Conservation (phyloP, 768 basidiomycete species). For the Pisolithus sp. region DNA sequence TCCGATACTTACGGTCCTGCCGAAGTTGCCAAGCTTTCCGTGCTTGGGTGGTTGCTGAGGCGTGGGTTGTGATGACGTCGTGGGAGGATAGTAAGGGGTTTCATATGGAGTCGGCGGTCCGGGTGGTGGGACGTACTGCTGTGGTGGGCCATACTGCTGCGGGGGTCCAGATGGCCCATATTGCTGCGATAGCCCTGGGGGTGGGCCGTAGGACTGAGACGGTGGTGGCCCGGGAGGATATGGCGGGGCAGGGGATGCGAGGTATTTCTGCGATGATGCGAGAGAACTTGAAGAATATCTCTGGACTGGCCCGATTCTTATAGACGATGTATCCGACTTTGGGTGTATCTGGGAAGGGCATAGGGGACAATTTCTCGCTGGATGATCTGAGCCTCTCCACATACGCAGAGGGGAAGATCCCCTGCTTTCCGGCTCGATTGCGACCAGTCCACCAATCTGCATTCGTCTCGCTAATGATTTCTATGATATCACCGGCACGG, state of each 20-base stretch:
- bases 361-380: slow-evolving; percentile 14
- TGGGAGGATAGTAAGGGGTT: slow-evolving; percentile 22
- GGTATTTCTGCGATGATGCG: not conserved
- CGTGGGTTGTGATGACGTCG: slow-evolving; percentile 30
- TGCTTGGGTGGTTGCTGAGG: slow-evolving; percentile 20
- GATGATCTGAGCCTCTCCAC: slow-evolving; percentile 49
- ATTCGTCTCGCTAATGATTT: slow-evolving; percentile 78
- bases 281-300: not conserved
- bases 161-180: not conserved
- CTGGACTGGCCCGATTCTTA: slow-evolving; percentile 4
- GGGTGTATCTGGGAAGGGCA: slow-evolving; percentile 18
- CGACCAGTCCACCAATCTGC: slow-evolving; percentile 88
- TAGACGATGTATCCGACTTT: slow-evolving; percentile 7
- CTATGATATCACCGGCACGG: slow-evolving; percentile 66
- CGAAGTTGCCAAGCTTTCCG: slow-evolving; percentile 34
- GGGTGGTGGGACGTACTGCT: slow-evolving; percentile 7
- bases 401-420: slow-evolving; percentile 74
- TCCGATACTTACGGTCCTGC: slow-evolving; percentile 27
- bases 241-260: not conserved
- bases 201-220: not conserved
- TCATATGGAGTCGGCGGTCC: slow-evolving; percentile 15
- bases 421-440: slow-evolving; percentile 50
- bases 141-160: slow-evolving; percentile 8
- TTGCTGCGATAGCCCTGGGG: not conserved
- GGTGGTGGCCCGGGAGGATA: not conserved